These are phyloP conservation scores for Alternaria arbusti DNA, from an alignment of 2,329 filamentous ascomycete species.

Conservation along the genomic window DNA sequence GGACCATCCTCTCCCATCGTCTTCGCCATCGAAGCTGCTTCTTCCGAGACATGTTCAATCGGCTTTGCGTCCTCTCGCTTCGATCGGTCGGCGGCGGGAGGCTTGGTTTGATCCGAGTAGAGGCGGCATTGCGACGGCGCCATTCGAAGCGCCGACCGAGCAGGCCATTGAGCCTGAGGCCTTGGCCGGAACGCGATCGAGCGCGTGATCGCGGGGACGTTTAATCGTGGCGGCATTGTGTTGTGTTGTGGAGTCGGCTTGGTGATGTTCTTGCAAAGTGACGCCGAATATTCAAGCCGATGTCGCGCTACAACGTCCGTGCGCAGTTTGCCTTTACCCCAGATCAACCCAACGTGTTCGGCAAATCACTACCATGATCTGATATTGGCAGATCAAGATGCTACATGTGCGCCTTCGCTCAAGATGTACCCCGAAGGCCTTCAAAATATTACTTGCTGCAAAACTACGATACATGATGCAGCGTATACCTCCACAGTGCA, in stretches of 20 bases:
- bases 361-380: neutral
- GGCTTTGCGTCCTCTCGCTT: slow-evolving; percentile 42
- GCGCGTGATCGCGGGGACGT: slow-evolving; percentile 37
- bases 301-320: slow-evolving; percentile 25
- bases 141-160: slow-evolving; percentile 26
- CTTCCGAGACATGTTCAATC: slow-evolving; percentile 68
- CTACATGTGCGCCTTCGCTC: neutral
- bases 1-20: slow-evolving; percentile 64
- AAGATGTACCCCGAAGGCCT: neutral
- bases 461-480: too few relatives aligned
- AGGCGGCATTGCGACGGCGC: slow-evolving; percentile 37
- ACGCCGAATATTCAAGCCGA: slow-evolving; percentile 20
- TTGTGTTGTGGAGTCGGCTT: slow-evolving; percentile 19
- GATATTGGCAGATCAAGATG: neutral
- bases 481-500: neutral
- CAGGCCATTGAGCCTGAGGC: slow-evolving; percentile 37
- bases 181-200: slow-evolving; percentile 43
- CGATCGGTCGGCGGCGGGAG: slow-evolving; percentile 39
- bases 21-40: slow-evolving; percentile 66
- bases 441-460: neutral
- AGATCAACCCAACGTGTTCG: neutral
- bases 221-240: slow-evolving; percentile 50
- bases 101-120: slow-evolving; percentile 41
- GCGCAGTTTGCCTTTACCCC: slow-evolving; percentile 6
- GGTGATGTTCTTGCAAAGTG: slow-evolving; percentile 22